Evolutionary conservation across 2,329 filamentous ascomycete species (phyloP), one percentile per base, ranked within the genome.

Genomic region (Falciphora oryzae): DNA sequence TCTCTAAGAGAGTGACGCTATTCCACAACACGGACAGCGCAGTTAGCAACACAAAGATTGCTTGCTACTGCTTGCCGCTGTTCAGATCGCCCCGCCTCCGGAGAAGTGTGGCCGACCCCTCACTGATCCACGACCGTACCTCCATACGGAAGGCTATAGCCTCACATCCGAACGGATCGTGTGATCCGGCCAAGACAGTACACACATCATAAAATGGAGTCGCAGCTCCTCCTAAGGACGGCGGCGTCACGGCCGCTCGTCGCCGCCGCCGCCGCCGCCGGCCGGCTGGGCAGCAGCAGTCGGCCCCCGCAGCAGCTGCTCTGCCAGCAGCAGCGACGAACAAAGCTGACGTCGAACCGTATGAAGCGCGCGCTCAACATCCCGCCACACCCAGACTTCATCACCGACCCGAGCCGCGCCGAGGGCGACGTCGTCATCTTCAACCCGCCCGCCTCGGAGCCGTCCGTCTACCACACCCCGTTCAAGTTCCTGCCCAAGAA

Each of bases 381-480:
- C 70, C 76, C 82, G 16, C 85, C 86, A 61, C 85, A 89, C 77
- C 76, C 82, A 53, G 85, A 85, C 69, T 89, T 89, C 75, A 76
- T 85, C 58, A 32, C 66, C 57, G 67, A n/a, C 38, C 73, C 68
- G 76, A 73, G 75, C 63, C 70, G 71, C 68, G 69, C 70, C 68
- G 71, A 75, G 67, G 71, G 75, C 68, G 73, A 79, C 70, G 75
- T 77, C 65, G 78, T 82, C 70, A 75, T 82, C 69, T 81, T 80
- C 76, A 82, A 82, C 74, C 80, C 80, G 57, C 80, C 80, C 57
- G 75, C 79, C 38, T 76, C 79, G 59, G 76, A 76, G 44, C 74
- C 79, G 16, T 76, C 84, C n/a, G 85, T 87, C 65, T 81, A 80
- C 70, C 83, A 89, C 76, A 89, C 86, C n/a, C 86, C 86, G 65